Base-by-base conservation (phyloP, 208 protist genomes). In the Leishmania major region DNA sequence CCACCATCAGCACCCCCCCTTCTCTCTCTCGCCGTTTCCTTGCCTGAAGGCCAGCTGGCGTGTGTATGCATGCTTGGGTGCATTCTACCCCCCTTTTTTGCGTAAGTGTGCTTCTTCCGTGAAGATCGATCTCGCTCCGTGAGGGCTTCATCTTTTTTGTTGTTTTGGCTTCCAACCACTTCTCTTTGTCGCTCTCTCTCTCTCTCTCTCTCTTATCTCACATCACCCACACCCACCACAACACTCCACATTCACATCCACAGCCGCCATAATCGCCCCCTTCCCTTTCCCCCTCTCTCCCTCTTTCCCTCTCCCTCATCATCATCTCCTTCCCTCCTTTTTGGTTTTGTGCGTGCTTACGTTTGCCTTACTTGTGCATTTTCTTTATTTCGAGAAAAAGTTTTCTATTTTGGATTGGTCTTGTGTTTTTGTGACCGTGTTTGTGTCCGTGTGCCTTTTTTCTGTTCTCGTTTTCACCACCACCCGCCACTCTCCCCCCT, bases 81-180 rank as follows among this genome's bases (percentile, higher is more conserved):
- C 60, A n/a, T 66, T 37, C n/a, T 6, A 2, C 57, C 75, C 8
- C 25, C 76, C 69, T 43, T 77, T 70, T 53, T 77, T 66, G 81
- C 51, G 62, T 40, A 74, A 47, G 37, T 86, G 70, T 73, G 11
- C 70, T 79, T 79, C 79, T 70, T 81, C 75, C n/a, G 74, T 47
- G 35, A 45, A 73, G 45, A 66, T 40, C 40, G 37, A 60, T 69
- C 37, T 78, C 28, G 43, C n/a, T 79, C 51, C 37, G 53, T 84
- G 60, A 66, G 60, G 60, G n/a, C n/a, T 66, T 66, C n/a, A 13
- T 66, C n/a, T 78, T 84, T 73, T 78, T 84, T 78, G n/a, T 74
- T 17, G 37, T 37, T 37, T 19, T 0, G 22, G 53, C 53, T 19
- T 66, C 11, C n/a, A 11, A 11, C 28, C 60, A 37, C 10, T 66